A percentile compares a stretch with the other conserved stretches of the same genome.
Conservation (phyloP, 2,329 filamentous ascomycete species). For the Grosmannia serpens region DNA sequence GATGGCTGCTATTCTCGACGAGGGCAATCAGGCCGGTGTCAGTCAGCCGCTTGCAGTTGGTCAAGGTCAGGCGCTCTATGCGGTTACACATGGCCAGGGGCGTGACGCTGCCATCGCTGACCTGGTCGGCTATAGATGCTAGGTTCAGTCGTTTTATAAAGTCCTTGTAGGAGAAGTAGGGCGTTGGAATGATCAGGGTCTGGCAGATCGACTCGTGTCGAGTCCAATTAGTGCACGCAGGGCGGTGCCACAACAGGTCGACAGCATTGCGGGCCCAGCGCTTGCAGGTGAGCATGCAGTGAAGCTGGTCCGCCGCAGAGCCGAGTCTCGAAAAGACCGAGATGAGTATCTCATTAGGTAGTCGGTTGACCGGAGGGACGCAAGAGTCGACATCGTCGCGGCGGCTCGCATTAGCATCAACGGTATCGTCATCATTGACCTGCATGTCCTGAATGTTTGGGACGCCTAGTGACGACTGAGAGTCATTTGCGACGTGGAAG, state of each 20-base stretch:
- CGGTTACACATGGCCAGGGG: conserved; percentile 78
- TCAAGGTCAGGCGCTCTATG: conserved; percentile 85
- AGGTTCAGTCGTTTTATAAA: conserved; percentile 90
- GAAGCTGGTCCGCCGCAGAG: conserved; percentile 63
- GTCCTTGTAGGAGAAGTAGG: conserved; percentile 79
- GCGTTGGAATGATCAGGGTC: conserved; percentile 59
- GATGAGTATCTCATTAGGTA: conserved; percentile 93
- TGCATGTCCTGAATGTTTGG: conserved; percentile 67
- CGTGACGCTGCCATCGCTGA: conserved; percentile 83
- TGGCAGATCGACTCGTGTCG: conserved; percentile 72
- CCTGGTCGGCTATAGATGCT: conserved; percentile 57
- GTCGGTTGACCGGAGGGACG: conserved; percentile 65
- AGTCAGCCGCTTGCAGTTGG: conserved; percentile 75
- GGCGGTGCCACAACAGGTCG: conserved; percentile 88
- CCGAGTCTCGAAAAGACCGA: conserved; percentile 78
- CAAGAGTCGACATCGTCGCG: conserved; percentile 31
- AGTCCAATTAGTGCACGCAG: conserved; percentile 76
- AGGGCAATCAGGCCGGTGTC: conserved; percentile 74
- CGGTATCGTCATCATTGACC: conserved; percentile 41
- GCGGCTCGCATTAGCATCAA: conserved; percentile 19
- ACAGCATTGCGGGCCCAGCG: conserved; percentile 89
- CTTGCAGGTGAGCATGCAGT: conserved; percentile 89
- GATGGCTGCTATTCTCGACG: conserved; percentile 63
- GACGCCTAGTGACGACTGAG: conserved; percentile 78
- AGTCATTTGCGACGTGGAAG: conserved; percentile 81